Conservation (phyloP, 2,329 filamentous ascomycete species). For the Nigrograna mackinnonii region DNA sequence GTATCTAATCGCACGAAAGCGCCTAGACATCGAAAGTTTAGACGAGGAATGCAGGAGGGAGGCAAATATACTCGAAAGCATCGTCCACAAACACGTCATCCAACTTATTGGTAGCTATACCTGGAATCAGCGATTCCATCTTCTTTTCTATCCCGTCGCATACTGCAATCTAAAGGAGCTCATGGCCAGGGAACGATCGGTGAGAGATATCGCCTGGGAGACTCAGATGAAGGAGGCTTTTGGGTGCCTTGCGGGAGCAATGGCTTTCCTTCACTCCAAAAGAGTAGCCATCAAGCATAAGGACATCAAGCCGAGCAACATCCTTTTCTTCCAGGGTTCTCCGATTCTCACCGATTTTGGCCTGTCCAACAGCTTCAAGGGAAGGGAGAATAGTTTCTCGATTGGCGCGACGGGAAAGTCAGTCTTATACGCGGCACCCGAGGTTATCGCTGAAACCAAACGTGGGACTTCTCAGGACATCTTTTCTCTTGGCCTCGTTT, state of each 20-base stretch:
- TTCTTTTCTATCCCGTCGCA: background rate
- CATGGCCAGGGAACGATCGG: background rate
- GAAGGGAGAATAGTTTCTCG: background rate
- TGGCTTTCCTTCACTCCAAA: background rate
- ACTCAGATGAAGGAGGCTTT: background rate
- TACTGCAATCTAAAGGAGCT: background rate
- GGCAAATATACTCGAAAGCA: background rate
- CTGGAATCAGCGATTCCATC: background rate
- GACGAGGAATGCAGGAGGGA: background rate
- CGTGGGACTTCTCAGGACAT: background rate
- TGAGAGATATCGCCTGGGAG: background rate
- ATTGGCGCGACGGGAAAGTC: background rate
- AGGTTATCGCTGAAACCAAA: background rate
- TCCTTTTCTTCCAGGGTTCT: background rate
- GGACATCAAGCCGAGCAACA: conserved; percentile 1
- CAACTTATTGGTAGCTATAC: background rate
- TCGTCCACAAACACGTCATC: background rate
- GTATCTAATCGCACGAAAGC: background rate
- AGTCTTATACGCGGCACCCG: background rate
- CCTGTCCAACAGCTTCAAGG: background rate
- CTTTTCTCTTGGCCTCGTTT: background rate
- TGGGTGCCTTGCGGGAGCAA: background rate
- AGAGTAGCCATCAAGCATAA: background rate
- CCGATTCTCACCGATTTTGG: background rate
- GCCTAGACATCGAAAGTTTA: background rate